These are phyloP conservation scores for Neonectria coccinea DNA, from an alignment of 2,329 filamentous ascomycete species.

Conservation along the genomic window DNA sequence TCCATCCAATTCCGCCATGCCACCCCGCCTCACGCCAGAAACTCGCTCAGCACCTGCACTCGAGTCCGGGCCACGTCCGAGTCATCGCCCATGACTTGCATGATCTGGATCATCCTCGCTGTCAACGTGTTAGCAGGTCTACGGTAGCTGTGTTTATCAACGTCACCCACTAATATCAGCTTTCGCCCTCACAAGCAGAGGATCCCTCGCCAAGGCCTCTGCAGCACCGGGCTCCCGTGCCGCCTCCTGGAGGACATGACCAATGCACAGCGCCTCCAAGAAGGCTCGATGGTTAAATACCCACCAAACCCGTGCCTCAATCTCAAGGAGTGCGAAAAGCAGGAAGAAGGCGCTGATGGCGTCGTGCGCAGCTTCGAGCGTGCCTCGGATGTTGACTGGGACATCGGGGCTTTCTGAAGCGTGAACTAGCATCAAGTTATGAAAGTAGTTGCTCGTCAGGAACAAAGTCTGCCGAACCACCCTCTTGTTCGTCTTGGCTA, in stretches of 20 bases:
- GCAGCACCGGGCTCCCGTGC: slow-evolving; percentile 58
- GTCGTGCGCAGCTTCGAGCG: slow-evolving; percentile 80
- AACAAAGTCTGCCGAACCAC: slow-evolving; percentile 81
- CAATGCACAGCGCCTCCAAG: slow-evolving; percentile 78
- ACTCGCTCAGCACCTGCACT: slow-evolving; percentile 68
- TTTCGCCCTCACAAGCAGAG: slow-evolving; percentile 69
- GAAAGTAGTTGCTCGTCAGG: slow-evolving; percentile 84
- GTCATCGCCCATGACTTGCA: slow-evolving; percentile 69
- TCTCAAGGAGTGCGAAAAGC: slow-evolving; percentile 74
- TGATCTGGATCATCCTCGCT: slow-evolving; percentile 74
- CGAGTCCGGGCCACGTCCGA: slow-evolving; percentile 70
- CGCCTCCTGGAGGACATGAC: slow-evolving; percentile 67
- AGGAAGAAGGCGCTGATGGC: slow-evolving; percentile 81
- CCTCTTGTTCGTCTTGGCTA: slow-evolving; percentile 71
- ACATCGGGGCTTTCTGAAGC: slow-evolving; percentile 75
- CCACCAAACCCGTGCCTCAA: slow-evolving; percentile 85
- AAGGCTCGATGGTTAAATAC: slow-evolving; percentile 86
- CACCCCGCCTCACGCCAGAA: slow-evolving; percentile 48
- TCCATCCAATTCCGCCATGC: too few relatives aligned
- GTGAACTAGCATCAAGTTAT: slow-evolving; percentile 84
- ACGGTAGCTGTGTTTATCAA: neutral
- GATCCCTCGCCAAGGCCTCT: slow-evolving; percentile 63
- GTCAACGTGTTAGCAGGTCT: slow-evolving; percentile 26
- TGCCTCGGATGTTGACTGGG: slow-evolving; percentile 74
- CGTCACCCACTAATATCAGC: slow-evolving; percentile 68